phyloP scores from a whole-genome alignment of 1,284 basidiomycete genomes.

The Cystobasidium slooffiae region DNA sequence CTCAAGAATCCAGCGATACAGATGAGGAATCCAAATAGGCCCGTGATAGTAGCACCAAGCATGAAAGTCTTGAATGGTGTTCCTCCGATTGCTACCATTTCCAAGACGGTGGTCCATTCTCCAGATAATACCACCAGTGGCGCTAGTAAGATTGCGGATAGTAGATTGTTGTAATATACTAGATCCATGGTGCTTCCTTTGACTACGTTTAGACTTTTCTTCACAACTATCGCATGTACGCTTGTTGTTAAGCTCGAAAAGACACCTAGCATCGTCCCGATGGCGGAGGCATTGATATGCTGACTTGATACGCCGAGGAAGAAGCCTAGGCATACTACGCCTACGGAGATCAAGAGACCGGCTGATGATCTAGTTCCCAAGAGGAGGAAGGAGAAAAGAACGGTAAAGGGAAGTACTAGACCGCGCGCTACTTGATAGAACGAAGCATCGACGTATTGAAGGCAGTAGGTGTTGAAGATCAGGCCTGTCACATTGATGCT shows the following conservation, averaged over 20 bases:
- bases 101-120: constrained; percentile 67
- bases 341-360: constrained; percentile 64
- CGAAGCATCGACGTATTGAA: constrained; percentile 85
- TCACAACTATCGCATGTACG: constrained; percentile 74
- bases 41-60: constrained; percentile 76
- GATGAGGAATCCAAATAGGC: constrained; percentile 81
- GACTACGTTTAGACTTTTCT: constrained; percentile 73
- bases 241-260: constrained; percentile 68
- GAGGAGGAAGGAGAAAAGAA: constrained; percentile 72
- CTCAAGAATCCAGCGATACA: constrained; percentile 83
- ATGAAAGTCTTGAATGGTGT: constrained; percentile 69
- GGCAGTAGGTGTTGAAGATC: constrained; percentile 85
- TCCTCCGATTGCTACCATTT: constrained; percentile 65
- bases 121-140: constrained; percentile 72
- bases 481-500: constrained; percentile 75
- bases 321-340: constrained; percentile 65
- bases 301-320: constrained; percentile 70
- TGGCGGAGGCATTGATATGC: constrained; percentile 52
- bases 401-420: constrained; percentile 80
- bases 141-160: constrained; percentile 67
- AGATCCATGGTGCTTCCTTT: constrained; percentile 75
- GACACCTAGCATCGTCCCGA: constrained; percentile 75
- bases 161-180: constrained; percentile 80
- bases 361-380: constrained; percentile 60
- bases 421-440: constrained; percentile 84